Conservation (phyloP, 805 yeast species). For the Barnettozyma wickerhamii region DNA sequence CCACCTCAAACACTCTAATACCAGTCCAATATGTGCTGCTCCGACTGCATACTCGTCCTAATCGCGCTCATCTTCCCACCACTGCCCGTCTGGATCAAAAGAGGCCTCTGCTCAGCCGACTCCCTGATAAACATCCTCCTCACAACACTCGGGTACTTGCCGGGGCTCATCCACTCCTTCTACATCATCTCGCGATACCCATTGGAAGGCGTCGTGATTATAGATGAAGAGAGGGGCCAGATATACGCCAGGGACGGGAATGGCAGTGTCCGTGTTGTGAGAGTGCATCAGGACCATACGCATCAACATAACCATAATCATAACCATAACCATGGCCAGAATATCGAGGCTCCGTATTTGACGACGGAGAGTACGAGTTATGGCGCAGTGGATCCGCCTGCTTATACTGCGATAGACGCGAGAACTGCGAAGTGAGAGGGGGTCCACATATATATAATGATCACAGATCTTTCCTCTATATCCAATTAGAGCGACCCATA, state of each 20-base stretch:
- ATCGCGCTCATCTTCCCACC: conserved; percentile 76
- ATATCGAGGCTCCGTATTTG: too few relatives aligned
- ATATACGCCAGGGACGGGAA: conserved; percentile 10
- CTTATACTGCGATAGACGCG: conserved; percentile 7
- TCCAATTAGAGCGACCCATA: too few relatives aligned
- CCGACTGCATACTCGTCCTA: conserved; percentile 64
- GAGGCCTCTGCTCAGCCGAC: conserved; percentile 72
- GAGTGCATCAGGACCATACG: not conserved
- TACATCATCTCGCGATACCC: conserved; percentile 77
- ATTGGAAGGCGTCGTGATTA: conserved; percentile 19
- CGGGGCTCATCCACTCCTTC: conserved; percentile 75
- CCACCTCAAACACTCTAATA: not conserved
- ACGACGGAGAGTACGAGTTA: too few relatives aligned
- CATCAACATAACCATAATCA: conserved; percentile 5
- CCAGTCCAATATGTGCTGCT: conserved; percentile 13
- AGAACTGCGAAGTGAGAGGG: not conserved
- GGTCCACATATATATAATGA: too few relatives aligned
- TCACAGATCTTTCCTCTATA: too few relatives aligned
- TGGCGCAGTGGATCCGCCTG: conserved; percentile 11
- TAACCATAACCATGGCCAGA: not conserved
- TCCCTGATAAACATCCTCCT: conserved; percentile 64
- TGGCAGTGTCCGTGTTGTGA: conserved; percentile 5
- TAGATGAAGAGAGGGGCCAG: conserved; percentile 26
- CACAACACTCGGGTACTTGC: conserved; percentile 67
- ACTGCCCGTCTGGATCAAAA: conserved; percentile 67